phyloP scores from a whole-genome alignment of 306 rosid genomes.

The Sesbania bispinosa region DNA sequence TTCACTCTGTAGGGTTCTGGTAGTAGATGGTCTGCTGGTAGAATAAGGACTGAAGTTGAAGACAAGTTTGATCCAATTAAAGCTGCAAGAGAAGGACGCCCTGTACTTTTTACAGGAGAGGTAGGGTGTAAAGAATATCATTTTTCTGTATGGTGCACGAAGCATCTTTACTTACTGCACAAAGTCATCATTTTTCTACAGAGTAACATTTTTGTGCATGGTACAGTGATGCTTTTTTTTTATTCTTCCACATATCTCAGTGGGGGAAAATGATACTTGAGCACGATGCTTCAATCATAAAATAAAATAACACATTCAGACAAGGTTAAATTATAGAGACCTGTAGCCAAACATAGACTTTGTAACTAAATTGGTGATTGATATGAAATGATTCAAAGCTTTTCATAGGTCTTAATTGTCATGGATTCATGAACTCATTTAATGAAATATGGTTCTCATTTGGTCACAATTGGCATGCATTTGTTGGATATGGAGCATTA shows the following conservation, averaged over 20 bases:
- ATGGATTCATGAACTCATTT: background rate
- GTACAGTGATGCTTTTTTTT: slow-evolving; percentile 1
- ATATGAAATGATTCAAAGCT: background rate
- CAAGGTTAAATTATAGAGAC: background rate
- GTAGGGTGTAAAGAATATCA: slow-evolving; percentile 34
- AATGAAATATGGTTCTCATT: background rate
- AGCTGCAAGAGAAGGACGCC: slow-evolving; percentile 64
- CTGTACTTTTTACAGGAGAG: slow-evolving; percentile 80
- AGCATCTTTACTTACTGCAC: background rate
- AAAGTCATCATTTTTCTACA: too few species aligned
- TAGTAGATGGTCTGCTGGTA: slow-evolving; percentile 72
- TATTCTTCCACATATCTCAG: background rate
- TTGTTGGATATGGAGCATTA: background rate
- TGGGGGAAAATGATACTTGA: background rate
- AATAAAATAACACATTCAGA: background rate
- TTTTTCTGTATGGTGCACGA: background rate
- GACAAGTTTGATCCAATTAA: slow-evolving; percentile 58
- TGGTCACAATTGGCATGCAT: background rate
- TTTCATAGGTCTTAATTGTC: background rate
- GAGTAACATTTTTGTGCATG: background rate
- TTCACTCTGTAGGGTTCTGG: slow-evolving; percentile 61
- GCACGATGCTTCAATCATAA: background rate
- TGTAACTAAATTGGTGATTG: background rate
- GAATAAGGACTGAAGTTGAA: slow-evolving; percentile 55
- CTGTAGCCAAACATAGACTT: background rate